Evolutionary conservation across 108 stramenopile genomes (phyloP).

Genomic region (Cyclostephanos invisitatus): DNA sequence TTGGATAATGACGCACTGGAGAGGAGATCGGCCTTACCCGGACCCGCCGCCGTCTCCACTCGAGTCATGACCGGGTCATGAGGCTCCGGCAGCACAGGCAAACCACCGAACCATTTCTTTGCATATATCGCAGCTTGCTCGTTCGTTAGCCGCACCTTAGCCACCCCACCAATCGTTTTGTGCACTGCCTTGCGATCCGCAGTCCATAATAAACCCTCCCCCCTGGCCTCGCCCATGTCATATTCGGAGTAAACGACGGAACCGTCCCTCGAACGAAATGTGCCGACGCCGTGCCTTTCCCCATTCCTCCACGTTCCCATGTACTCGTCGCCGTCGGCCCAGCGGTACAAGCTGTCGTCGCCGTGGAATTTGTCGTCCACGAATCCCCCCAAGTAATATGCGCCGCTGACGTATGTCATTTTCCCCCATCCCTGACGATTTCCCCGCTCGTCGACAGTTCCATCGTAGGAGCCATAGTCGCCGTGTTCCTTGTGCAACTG

Average conservation of each 20-base stretch:
- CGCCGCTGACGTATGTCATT: slow-evolving; percentile 21
- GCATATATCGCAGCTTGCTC: too few relatives aligned
- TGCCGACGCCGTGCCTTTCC: not conserved
- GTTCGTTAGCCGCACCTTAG: too few relatives aligned
- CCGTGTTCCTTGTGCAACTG: slow-evolving; percentile 16
- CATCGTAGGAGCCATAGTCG: slow-evolving; percentile 24
- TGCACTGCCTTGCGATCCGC: not conserved
- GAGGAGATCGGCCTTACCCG: too few relatives aligned
- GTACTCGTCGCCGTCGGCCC: slow-evolving; percentile 5
- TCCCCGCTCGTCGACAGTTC: slow-evolving; percentile 14
- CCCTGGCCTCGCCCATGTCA: not conserved
- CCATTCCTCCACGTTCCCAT: not conserved
- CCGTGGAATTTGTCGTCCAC: slow-evolving; percentile 26
- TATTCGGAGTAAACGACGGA: not conserved
- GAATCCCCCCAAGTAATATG: slow-evolving; percentile 12
- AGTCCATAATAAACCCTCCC: not conserved
- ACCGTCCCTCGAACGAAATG: not conserved
- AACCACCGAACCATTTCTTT: too few relatives aligned
- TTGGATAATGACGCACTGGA: too few relatives aligned
- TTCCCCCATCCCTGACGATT: slow-evolving; percentile 25
- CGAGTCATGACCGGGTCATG: too few relatives aligned
- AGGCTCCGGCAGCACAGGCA: too few relatives aligned
- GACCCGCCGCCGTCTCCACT: too few relatives aligned
- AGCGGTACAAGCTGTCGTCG: slow-evolving; percentile 10
- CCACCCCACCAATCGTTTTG: too few relatives aligned